These are phyloP conservation scores for Solanum boliviense DNA, from an alignment of 257 asterid genomes.

Conservation along the genomic window DNA sequence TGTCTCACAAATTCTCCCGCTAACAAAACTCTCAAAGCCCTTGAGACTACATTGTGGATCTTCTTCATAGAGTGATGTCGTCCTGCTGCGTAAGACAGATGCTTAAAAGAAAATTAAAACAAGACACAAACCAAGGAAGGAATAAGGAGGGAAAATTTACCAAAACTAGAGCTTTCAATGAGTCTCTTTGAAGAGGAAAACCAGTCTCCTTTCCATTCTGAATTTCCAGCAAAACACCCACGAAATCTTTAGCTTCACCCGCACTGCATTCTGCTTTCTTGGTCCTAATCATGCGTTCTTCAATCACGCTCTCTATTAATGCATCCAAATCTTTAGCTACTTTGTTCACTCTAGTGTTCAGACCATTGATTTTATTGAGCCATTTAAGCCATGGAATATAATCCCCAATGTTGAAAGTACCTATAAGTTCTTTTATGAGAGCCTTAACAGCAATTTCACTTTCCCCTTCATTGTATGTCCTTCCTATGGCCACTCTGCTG, in stretches of 20 bases:
- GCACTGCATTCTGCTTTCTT: not conserved
- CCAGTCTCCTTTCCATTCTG: conserved; percentile 8
- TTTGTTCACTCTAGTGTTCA: conserved; percentile 3
- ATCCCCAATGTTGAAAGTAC: not conserved
- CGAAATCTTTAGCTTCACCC: conserved; percentile 4
- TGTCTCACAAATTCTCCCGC: too few relatives aligned
- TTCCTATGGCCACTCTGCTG: conserved; percentile 35
- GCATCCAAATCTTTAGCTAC: conserved; percentile 14
- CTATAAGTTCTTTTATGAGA: not conserved
- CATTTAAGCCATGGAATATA: conserved; percentile 26
- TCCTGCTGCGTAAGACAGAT: too few relatives aligned
- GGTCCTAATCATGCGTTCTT: not conserved
- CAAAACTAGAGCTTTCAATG: not conserved
- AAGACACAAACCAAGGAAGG: too few relatives aligned
- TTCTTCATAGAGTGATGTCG: too few relatives aligned
- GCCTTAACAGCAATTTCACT: conserved; percentile 12
- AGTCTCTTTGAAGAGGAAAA: conserved; percentile 8
- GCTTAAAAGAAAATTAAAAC: too few relatives aligned
- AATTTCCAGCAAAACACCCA: conserved; percentile 16
- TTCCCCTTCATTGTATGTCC: conserved; percentile 17
- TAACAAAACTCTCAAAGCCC: too few relatives aligned
- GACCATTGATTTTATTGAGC: conserved; percentile 21
- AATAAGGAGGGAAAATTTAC: not conserved
- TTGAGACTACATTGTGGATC: too few relatives aligned
- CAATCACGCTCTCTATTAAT: conserved; percentile 15